Percentiles rank a stretch among this genome's conserved stretches.
Conservation (phyloP, 345 rosid species). For the Bruguiera sexangula region DNA sequence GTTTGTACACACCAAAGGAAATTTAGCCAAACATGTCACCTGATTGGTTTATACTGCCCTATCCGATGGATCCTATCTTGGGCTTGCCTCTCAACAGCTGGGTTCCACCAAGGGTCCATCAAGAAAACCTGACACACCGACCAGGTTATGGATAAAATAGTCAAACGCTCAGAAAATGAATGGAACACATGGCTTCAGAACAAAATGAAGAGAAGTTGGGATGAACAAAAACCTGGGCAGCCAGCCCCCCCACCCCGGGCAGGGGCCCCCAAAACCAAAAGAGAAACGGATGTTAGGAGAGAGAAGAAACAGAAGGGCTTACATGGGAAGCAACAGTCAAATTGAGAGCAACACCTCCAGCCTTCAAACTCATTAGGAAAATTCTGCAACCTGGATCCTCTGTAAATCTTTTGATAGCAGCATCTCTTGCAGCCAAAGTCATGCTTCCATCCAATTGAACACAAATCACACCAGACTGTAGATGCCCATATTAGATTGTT, state of each 20-base stretch:
- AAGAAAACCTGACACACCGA: slow-evolving; percentile 60
- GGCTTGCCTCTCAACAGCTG: slow-evolving; percentile 96
- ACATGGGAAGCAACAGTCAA: slow-evolving; percentile 98
- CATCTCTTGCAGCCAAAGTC: slow-evolving; percentile 73
- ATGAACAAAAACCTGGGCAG: too few species aligned
- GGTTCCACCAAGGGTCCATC: slow-evolving; percentile 99
- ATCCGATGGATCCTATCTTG: slow-evolving; percentile 97
- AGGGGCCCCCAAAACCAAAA: not conserved
- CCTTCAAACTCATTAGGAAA: slow-evolving; percentile 90
- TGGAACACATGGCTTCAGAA: too few species aligned
- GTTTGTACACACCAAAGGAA: not conserved
- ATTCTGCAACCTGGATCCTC: slow-evolving; percentile 89
- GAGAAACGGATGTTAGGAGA: not conserved
- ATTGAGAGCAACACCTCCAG: slow-evolving; percentile 95
- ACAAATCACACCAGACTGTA: slow-evolving; percentile 77
- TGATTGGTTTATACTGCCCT: slow-evolving; percentile 95
- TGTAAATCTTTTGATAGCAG: slow-evolving; percentile 74
- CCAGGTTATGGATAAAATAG: not conserved
- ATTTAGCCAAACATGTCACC: slow-evolving; percentile 39
- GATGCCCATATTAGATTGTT: slow-evolving; percentile 5
- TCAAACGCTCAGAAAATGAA: not conserved
- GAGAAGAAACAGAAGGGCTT: slow-evolving; percentile 25
- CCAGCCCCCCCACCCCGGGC: too few species aligned
- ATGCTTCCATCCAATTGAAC: slow-evolving; percentile 91
- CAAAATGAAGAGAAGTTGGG: too few species aligned